Percentiles rank a stretch among this genome's conserved stretches.
phyloP scores from a whole-genome alignment of 1,284 basidiomycete genomes.

The Phellopilus nigrolimitatus region DNA sequence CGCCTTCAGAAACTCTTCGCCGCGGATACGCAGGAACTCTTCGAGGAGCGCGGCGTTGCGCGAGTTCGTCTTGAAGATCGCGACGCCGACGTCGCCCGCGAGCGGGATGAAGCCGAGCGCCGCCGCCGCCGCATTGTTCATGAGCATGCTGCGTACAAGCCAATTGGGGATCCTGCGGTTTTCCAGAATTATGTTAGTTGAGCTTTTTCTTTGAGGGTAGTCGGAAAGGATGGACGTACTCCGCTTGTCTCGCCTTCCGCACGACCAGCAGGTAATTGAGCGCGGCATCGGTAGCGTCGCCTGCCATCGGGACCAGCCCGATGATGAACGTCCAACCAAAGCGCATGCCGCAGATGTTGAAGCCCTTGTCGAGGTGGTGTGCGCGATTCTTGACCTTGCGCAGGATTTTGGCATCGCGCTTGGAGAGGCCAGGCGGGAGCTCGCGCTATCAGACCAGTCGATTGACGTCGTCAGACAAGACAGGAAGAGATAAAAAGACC shows the following conservation, averaged over 20 bases:
- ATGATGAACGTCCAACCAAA: constrained; percentile 88
- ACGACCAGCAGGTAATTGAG: constrained; percentile 81
- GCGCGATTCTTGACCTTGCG: constrained; percentile 75
- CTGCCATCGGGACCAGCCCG: constrained; percentile 70
- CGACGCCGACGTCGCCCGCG: constrained; percentile 75
- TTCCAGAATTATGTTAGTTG: not conserved
- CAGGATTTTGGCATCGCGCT: constrained; percentile 73
- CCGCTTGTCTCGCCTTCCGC: constrained; percentile 69
- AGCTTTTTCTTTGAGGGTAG: not conserved
- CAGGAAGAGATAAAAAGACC: constrained; percentile 3
- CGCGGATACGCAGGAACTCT: constrained; percentile 65
- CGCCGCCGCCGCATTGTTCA: constrained; percentile 75
- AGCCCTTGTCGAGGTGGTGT: constrained; percentile 89
- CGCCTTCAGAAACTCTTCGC: constrained; percentile 55
- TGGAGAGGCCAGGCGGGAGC: constrained; percentile 73
- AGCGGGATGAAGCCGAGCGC: constrained; percentile 75
- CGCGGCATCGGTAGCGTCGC: constrained; percentile 58
- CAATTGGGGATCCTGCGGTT: constrained; percentile 54
- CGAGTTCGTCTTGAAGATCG: constrained; percentile 81
- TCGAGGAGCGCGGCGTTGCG: constrained; percentile 78
- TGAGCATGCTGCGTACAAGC: constrained; percentile 69
- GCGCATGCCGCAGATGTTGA: constrained; percentile 75
- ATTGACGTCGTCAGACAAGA: constrained; percentile 2
- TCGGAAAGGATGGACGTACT: constrained; percentile 32
- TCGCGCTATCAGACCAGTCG: constrained; percentile 45